Evolutionary conservation across 306 rosid species (phyloP).

Genomic region (Malus fusca): DNA sequence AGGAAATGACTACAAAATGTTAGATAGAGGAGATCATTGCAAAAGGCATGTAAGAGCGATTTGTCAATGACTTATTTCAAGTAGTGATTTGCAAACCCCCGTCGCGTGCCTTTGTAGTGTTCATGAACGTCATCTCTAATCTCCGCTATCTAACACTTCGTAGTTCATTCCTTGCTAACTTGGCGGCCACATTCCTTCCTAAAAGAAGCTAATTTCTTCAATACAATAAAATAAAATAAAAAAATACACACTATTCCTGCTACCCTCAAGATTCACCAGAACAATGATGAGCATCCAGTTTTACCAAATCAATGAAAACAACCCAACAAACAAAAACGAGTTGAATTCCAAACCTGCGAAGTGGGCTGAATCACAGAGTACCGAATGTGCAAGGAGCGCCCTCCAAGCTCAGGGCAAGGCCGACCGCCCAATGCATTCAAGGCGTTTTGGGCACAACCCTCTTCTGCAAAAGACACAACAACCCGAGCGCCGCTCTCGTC

Average conservation of each 20-base stretch:
- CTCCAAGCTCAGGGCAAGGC: constrained; percentile 59
- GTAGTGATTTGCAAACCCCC: too few relatives aligned
- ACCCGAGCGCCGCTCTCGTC: constrained; percentile 84
- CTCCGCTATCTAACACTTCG: too few relatives aligned
- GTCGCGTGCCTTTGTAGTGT: too few relatives aligned
- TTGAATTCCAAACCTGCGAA: constrained; percentile 10
- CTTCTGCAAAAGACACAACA: constrained; percentile 47
- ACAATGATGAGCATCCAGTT: background rate
- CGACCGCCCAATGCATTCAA: constrained; percentile 48
- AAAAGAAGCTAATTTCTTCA: background rate
- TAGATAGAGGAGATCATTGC: too few relatives aligned
- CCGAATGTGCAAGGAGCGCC: constrained; percentile 65
- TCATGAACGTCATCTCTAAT: too few relatives aligned
- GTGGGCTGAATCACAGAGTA: constrained; percentile 58
- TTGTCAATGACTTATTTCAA: too few relatives aligned
- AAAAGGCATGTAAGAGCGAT: too few relatives aligned
- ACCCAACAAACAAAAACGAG: background rate
- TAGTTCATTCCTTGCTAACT: too few relatives aligned
- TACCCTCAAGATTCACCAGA: background rate
- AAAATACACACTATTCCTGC: background rate
- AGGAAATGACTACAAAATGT: too few relatives aligned
- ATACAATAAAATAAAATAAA: background rate
- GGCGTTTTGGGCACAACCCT: constrained; percentile 50
- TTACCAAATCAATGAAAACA: background rate
- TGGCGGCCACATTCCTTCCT: too few relatives aligned